These are phyloP conservation scores for Medicago lupulina DNA, from an alignment of 306 rosid species.

Conservation along the genomic window DNA sequence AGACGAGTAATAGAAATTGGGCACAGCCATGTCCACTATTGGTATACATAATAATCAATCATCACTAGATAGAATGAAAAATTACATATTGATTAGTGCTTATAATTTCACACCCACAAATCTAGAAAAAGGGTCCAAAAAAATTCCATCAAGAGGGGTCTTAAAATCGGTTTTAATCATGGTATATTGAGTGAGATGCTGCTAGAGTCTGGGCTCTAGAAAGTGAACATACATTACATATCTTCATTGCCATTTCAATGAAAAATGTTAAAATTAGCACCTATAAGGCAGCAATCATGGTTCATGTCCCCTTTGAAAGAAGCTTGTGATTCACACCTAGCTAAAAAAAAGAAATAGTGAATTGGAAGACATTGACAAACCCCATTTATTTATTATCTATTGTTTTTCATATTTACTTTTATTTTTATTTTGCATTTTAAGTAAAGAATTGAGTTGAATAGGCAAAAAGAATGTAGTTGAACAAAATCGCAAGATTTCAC, in stretches of 20 bases:
- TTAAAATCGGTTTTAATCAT: conserved; percentile 42
- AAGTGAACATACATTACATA: conserved; percentile 43
- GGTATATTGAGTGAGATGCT: conserved; percentile 43
- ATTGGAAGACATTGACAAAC: conserved; percentile 43
- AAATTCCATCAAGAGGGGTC: conserved; percentile 43
- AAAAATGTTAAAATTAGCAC: conserved; percentile 55
- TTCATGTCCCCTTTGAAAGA: conserved; percentile 48
- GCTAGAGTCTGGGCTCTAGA: conserved; percentile 51
- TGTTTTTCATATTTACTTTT: background rate
- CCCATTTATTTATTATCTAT: background rate
- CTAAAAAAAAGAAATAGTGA: conserved; percentile 43
- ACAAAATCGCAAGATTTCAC: too few relatives aligned
- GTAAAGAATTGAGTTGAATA: too few relatives aligned
- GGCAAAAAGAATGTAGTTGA: too few relatives aligned
- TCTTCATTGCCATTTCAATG: conserved; percentile 26
- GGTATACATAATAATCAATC: conserved; percentile 61
- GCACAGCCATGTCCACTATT: conserved; percentile 56
- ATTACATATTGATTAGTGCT: conserved; percentile 46
- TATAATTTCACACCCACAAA: conserved; percentile 41
- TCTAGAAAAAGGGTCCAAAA: conserved; percentile 40
- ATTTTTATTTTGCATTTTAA: background rate
- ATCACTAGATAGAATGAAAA: conserved; percentile 55
- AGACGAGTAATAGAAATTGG: conserved; percentile 47
- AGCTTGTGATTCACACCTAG: conserved; percentile 70
- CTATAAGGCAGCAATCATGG: conserved; percentile 61